These are phyloP conservation scores for Phytopythium helicoides DNA, from an alignment of 352 stramenopile genomes.

Conservation along the genomic window DNA sequence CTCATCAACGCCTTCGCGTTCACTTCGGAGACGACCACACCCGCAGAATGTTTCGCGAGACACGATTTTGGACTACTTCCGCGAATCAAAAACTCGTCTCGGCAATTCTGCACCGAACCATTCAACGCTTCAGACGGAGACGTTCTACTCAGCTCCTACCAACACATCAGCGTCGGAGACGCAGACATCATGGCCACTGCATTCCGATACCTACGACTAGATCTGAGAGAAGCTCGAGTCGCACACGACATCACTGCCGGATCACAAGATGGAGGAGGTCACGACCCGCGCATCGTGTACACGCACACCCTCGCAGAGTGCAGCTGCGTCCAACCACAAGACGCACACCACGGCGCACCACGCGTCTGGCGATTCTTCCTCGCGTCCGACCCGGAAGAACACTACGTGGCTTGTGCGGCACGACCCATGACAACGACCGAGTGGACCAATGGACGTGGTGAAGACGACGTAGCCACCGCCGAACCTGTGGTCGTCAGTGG, in stretches of 20 bases:
- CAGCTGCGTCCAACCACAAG: background rate
- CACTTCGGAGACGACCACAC: too few relatives aligned
- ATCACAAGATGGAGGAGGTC: slow-evolving; percentile 16
- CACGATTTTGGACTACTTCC: too few relatives aligned
- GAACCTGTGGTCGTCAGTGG: background rate
- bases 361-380: slow-evolving; percentile 1
- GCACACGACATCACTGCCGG: slow-evolving; percentile 1
- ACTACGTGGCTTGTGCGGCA: slow-evolving; percentile 6
- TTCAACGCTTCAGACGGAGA: background rate
- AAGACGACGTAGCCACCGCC: background rate
- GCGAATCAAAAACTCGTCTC: too few relatives aligned
- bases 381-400: background rate
- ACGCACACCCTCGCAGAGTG: background rate
- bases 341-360: slow-evolving; percentile 2
- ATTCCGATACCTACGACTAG: background rate
- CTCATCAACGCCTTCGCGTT: too few relatives aligned
- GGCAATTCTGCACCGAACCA: too few relatives aligned
- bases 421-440: slow-evolving; percentile 1
- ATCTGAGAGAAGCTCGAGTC: background rate
- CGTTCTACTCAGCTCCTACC: slow-evolving; percentile 1
- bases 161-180: background rate
- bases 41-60: too few relatives aligned
- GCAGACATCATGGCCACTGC: background rate
- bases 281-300: slow-evolving; percentile 9
- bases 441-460: slow-evolving; percentile 1